Evolutionary conservation across 106 monocot genomes (phyloP), one percentile per base, ranked within the genome.

Genomic region (Acorus gramineus): DNA sequence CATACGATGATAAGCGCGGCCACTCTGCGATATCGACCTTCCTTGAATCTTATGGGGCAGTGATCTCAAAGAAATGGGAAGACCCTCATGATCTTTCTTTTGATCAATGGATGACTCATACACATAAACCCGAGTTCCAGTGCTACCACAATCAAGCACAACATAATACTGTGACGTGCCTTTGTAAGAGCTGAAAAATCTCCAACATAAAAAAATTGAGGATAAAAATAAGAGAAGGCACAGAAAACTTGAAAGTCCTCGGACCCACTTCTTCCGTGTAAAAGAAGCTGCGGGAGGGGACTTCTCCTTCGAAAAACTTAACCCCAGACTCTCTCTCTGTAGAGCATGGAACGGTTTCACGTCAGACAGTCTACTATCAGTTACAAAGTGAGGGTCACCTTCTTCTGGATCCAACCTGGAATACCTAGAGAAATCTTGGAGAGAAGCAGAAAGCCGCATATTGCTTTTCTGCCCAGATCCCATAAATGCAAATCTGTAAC

Each of bases 1-100:
- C 96, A 91, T 96, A 11, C 96, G 75, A 60, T 81, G 96, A 71
- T 96, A 96, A 60, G 96, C 96, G 62, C 87, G 90, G n/a, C 87
- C 96, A 71, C 69, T 87, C 59, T 55, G 62, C 11, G 60, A 46
- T 6, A 13, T 56, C 9, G 62, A 67, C 67, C 74, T 96, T 61
- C 61, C 69, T 52, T 68, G 63, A 67, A 68, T 65, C 62, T 53
- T 67, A 50, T 93, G 68, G 8, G 90, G 90, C 66, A 96, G 66
- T 42, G 90, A 81, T 73, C 64, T 90, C 65, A 96, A 74, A 44
- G 55, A 42, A 66, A 96, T 79, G 51, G 96, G 90, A 50, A 82
- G 76, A 57, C 58, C 55, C 47, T 3, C 54, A 64, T 72, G 47
- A 6, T 57, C 74, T 69, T 70, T 76, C 11, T 49, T 75, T 49